Evolutionary conservation across 2,329 filamentous ascomycete species (phyloP).

Genomic region (Trichophyton simii): DNA sequence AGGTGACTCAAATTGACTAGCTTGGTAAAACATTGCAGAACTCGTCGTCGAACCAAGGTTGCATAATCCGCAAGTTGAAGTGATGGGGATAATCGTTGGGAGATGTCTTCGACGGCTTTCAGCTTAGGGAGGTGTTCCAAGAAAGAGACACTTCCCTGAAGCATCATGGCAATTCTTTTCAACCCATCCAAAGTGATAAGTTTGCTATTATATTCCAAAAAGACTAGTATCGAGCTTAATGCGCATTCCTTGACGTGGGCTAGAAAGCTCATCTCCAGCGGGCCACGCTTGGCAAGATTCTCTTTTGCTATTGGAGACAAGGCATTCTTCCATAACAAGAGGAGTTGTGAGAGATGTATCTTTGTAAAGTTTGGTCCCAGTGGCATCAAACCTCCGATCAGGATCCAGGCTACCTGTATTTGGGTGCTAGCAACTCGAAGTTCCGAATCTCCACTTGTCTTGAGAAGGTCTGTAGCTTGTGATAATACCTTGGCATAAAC

Average conservation of each 20-base stretch:
- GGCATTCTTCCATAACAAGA: conserved; percentile 94
- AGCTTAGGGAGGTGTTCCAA: conserved; percentile 71
- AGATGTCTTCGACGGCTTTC: conserved; percentile 75
- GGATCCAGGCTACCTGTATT: conserved; percentile 93
- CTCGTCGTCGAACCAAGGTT: conserved; percentile 82
- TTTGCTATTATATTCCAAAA: conserved; percentile 84
- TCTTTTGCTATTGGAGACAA: conserved; percentile 87
- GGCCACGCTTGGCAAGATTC: conserved; percentile 68
- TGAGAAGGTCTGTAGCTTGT: conserved; percentile 82
- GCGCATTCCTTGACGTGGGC: conserved; percentile 93
- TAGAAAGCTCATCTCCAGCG: conserved; percentile 82
- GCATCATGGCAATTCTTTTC: conserved; percentile 81
- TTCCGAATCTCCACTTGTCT: conserved; percentile 83
- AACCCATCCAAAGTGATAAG: conserved; percentile 88
- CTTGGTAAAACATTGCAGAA: conserved; percentile 89
- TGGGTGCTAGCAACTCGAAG: conserved; percentile 84
- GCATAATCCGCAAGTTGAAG: conserved; percentile 82
- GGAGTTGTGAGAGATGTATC: conserved; percentile 86
- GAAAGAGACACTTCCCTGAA: conserved; percentile 87
- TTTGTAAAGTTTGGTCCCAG: conserved; percentile 97
- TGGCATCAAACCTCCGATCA: conserved; percentile 93
- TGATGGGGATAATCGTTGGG: conserved; percentile 69
- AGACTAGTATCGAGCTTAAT: conserved; percentile 77
- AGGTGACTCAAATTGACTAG: conserved; percentile 77
- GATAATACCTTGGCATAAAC: conserved; percentile 84